Conservation (phyloP, 257 asterid species). For the Ligustrum vulgare region DNA sequence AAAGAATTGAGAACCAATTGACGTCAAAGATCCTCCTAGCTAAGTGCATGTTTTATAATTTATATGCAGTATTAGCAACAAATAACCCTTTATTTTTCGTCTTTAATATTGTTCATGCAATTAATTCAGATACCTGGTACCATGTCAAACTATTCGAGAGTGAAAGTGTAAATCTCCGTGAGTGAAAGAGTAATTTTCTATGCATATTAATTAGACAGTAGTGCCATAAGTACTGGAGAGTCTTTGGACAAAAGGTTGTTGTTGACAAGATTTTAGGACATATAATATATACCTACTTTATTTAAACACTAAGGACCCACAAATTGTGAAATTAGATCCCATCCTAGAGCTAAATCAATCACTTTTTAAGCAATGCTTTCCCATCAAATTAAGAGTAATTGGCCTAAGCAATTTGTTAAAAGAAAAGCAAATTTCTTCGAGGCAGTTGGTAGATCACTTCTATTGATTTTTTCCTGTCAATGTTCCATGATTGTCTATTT, state of each 20-base stretch:
- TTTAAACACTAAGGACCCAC: constrained; percentile 44
- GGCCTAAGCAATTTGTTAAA: constrained; percentile 27
- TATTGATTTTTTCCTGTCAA: constrained; percentile 30
- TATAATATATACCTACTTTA: constrained; percentile 32
- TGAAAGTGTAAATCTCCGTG: neutral
- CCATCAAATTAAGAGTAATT: constrained; percentile 30
- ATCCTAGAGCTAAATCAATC: constrained; percentile 37
- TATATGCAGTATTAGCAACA: too few species aligned
- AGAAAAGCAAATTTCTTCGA: constrained; percentile 33
- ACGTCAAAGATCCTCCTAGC: too few species aligned
- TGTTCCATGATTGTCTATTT: neutral
- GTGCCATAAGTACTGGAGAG: neutral
- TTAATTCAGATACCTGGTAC: neutral
- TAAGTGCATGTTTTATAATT: too few species aligned
- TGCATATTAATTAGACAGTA: neutral
- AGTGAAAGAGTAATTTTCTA: too few species aligned
- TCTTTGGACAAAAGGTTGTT: constrained; percentile 18
- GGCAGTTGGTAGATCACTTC: constrained; percentile 41
- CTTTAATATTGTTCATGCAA: neutral
- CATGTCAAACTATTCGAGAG: neutral
- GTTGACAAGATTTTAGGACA: constrained; percentile 41
- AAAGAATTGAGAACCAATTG: neutral
- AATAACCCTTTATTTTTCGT: too few species aligned
- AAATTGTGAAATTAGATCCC: constrained; percentile 38
- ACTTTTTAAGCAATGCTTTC: constrained; percentile 33